phyloP scores from a whole-genome alignment of 2,329 filamentous ascomycete genomes.

The Alternaria postmessia region DNA sequence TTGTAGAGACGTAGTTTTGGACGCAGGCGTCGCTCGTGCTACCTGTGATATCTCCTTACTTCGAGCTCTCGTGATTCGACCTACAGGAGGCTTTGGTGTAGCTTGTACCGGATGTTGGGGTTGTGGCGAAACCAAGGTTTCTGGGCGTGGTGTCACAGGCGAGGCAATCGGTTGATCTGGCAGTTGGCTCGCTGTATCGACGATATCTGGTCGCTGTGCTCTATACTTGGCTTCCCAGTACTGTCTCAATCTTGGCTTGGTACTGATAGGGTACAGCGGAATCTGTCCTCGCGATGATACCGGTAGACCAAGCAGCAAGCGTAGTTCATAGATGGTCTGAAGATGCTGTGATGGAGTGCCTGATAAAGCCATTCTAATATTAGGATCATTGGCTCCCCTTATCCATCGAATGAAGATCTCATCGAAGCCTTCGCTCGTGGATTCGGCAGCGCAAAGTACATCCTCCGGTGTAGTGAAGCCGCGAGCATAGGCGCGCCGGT shows the following conservation, averaged over 20 bases:
- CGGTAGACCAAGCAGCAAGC: conserved; percentile 16
- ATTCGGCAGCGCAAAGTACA: conserved; percentile 22
- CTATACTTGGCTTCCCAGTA: conserved; percentile 11
- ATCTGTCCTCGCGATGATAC: conserved; percentile 21
- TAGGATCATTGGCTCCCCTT: conserved; percentile 15
- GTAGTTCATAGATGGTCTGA: conserved; percentile 22
- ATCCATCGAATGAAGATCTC: conserved; percentile 29
- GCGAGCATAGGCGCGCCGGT: conserved; percentile 18
- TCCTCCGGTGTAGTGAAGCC: conserved; percentile 26
- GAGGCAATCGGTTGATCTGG: neutral
- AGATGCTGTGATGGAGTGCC: conserved; percentile 24
- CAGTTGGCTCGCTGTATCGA: neutral
- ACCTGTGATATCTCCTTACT: neutral
- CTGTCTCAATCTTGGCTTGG: conserved; percentile 4
- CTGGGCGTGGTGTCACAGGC: neutral
- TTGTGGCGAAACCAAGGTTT: neutral
- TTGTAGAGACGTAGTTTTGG: neutral
- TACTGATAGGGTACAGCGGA: conserved; percentile 23
- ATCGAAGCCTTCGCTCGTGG: conserved; percentile 12
- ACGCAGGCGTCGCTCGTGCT: neutral
- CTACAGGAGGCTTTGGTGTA: neutral
- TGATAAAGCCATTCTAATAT: neutral
- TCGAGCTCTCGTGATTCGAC: neutral
- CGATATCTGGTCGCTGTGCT: neutral
- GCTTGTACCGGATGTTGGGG: neutral